Percentiles rank a stretch among this genome's conserved stretches.
These are phyloP conservation scores for Cutaneotrichosporon sp. DNA, from an alignment of 1,284 basidiomycete species.

Conservation along the genomic window DNA sequence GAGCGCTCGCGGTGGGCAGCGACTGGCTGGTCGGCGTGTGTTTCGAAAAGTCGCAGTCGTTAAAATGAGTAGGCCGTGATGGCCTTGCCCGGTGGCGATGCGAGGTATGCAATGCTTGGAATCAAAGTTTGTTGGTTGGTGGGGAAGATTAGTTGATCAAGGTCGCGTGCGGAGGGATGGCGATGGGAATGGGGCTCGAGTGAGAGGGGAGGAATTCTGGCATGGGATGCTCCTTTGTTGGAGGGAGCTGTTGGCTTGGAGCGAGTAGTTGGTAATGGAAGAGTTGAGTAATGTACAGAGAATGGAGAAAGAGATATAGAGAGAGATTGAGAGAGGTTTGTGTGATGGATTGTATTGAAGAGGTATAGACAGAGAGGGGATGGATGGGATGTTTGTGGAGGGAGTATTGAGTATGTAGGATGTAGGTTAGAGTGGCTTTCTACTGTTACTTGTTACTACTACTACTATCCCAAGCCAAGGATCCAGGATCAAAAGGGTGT, in stretches of 20 bases:
- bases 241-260: background rate
- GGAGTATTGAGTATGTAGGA: too few relatives aligned
- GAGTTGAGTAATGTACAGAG: background rate
- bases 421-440: too few relatives aligned
- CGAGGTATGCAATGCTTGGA: background rate
- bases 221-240: background rate
- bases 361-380: conserved; percentile 1
- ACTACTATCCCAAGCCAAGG: too few relatives aligned
- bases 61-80: background rate
- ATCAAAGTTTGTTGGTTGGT: background rate
- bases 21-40: background rate
- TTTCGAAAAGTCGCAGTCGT: background rate
- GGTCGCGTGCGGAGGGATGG: background rate
- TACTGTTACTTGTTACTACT: too few relatives aligned
- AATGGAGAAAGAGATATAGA: background rate
- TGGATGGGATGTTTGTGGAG: conserved; percentile 2
- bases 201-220: background rate
- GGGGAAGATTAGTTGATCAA: background rate
- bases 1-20: conserved; percentile 5
- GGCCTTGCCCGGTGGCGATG: background rate
- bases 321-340: background rate
- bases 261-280: background rate
- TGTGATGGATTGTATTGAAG: background rate
- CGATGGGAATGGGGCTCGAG: background rate
- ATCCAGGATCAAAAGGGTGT: too few relatives aligned